Conservation (phyloP, 129 eudicot genomes). For the Dittrichia graveolens region DNA sequence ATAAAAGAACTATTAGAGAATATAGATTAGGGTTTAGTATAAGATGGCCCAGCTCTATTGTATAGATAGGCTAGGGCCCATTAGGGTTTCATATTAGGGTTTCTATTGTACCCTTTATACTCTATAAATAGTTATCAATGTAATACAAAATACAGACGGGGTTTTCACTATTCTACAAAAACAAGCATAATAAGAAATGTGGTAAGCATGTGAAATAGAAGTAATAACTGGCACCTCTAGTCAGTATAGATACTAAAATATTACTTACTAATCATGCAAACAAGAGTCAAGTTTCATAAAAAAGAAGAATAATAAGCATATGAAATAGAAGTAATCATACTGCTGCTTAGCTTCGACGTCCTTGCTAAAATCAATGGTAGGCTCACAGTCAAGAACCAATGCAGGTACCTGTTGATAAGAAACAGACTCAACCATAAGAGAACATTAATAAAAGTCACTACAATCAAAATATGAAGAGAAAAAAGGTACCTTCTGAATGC, state of each 20-base stretch:
- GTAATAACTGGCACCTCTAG: not conserved
- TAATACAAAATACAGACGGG: too few species aligned
- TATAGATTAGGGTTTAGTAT: too few species aligned
- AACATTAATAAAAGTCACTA: not conserved
- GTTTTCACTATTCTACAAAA: too few species aligned
- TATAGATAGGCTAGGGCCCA: too few species aligned
- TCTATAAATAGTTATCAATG: too few species aligned
- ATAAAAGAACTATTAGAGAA: too few species aligned
- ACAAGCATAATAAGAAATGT: not conserved
- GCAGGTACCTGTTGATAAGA: constrained; percentile 69
- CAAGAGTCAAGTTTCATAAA: not conserved
- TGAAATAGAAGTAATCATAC: constrained; percentile 51
- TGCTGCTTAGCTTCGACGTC: constrained; percentile 85
- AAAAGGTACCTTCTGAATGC: constrained; percentile 71
- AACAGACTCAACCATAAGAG: not conserved
- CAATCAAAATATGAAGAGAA: not conserved
- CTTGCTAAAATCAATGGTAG: constrained; percentile 79
- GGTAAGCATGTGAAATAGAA: constrained; percentile 14
- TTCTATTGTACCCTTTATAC: too few species aligned
- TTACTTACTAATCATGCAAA: constrained; percentile 20
- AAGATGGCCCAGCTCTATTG: too few species aligned
- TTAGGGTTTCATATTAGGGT: too few species aligned
- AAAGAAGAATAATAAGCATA: not conserved
- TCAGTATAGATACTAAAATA: not conserved
- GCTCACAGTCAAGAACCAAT: constrained; percentile 91